Evolutionary conservation across 495 filamentous ascomycete genomes (phyloP).

Genomic region (Penicillium longicatenatum): DNA sequence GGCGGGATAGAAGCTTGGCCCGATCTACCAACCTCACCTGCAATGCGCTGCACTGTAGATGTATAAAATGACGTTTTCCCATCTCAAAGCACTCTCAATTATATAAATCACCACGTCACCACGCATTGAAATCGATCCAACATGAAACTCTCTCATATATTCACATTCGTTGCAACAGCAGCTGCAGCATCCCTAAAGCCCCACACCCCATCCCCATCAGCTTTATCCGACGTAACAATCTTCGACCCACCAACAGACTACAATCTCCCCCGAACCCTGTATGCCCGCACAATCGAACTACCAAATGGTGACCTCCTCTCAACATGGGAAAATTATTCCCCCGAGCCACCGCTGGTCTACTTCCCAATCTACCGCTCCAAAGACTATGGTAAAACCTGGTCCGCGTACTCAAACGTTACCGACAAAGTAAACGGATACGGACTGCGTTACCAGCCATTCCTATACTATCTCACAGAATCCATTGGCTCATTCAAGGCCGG

Average conservation of each 20-base stretch:
- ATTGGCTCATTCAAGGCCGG: conserved; percentile 60
- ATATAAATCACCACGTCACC: not conserved
- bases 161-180: conserved; percentile 21
- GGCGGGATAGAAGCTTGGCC: conserved; percentile 27
- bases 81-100: not conserved
- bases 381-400: conserved; percentile 65
- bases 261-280: conserved; percentile 33
- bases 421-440: conserved; percentile 67
- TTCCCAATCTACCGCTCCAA: conserved; percentile 67
- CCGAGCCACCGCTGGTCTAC: conserved; percentile 56
- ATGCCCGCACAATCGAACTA: conserved; percentile 27
- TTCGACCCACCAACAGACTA: conserved; percentile 38
- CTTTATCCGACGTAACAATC: conserved; percentile 25
- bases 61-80: not conserved
- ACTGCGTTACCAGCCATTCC: conserved; percentile 66
- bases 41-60: not conserved
- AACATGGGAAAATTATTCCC: conserved; percentile 67
- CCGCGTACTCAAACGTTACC: conserved; percentile 57
- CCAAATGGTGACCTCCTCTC: conserved; percentile 32
- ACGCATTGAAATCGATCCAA: not conserved
- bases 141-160: conserved; percentile 12
- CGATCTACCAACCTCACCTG: not conserved
- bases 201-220: conserved; percentile 14
- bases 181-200: conserved; percentile 8
- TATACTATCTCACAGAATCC: conserved; percentile 58